A percentile compares a stretch with the other conserved stretches of the same genome.
phyloP scores from a whole-genome alignment of 768 basidiomycete genomes.

The Lepiota subincarnata region DNA sequence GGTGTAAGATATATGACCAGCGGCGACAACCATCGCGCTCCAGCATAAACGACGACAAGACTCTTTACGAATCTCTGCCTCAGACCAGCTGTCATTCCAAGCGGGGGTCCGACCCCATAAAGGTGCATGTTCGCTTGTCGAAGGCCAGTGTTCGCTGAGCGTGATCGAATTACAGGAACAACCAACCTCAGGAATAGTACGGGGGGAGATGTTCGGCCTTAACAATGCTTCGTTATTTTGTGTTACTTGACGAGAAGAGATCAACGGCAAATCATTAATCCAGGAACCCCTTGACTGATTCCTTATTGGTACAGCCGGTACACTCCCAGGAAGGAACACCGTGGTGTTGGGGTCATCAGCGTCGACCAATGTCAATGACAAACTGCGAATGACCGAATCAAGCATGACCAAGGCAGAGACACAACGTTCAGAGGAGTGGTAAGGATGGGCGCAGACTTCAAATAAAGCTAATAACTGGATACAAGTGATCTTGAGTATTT shows the following conservation, averaged over 20 bases:
- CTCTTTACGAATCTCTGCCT: conserved; percentile 65
- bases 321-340: conserved; percentile 44
- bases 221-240: neutral
- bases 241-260: neutral
- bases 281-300: conserved; percentile 12
- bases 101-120: conserved; percentile 63
- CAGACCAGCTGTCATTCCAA: conserved; percentile 57
- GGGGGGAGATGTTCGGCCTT: conserved; percentile 10
- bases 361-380: conserved; percentile 59
- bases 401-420: conserved; percentile 56
- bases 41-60: conserved; percentile 70
- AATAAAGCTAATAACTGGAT: conserved; percentile 64
- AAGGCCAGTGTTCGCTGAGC: conserved; percentile 47
- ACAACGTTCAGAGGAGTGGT: conserved; percentile 49
- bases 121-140: conserved; percentile 49
- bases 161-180: conserved; percentile 50
- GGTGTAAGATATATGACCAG: conserved; percentile 60
- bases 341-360: conserved; percentile 48
- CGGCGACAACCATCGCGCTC: conserved; percentile 61
- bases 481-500: neutral
- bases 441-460: conserved; percentile 67
- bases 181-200: conserved; percentile 20
- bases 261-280: conserved; percentile 18
- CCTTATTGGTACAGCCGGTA: conserved; percentile 37
- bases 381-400: conserved; percentile 62